Conservation (phyloP, 2,329 filamentous ascomycete genomes). For the Diaporthe helianthi region DNA sequence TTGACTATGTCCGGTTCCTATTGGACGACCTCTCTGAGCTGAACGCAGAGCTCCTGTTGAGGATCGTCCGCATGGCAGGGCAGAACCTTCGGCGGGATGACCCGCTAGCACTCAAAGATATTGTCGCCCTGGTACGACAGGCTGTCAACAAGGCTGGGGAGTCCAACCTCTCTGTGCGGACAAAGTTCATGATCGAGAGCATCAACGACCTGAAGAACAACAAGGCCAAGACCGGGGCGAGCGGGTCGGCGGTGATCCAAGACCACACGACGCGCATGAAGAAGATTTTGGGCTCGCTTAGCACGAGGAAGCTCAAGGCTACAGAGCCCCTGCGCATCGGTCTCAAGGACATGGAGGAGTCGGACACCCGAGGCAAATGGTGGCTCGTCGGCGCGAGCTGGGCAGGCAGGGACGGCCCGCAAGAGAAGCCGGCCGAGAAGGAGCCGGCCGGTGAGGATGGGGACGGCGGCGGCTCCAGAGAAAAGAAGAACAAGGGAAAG, state of each 20-base stretch:
- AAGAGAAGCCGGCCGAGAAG: conserved; percentile 28
- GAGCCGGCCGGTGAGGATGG: conserved; percentile 26
- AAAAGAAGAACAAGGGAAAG: conserved; percentile 47
- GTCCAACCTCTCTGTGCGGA: conserved; percentile 79
- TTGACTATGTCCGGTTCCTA: conserved; percentile 87
- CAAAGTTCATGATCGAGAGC: conserved; percentile 96
- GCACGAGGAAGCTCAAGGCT: conserved; percentile 69
- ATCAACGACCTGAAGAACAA: conserved; percentile 96
- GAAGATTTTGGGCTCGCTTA: conserved; percentile 83
- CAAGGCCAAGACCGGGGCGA: conserved; percentile 77
- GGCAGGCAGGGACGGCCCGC: conserved; percentile 51
- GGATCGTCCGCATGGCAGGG: conserved; percentile 82
- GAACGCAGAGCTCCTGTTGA: conserved; percentile 87
- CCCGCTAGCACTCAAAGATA: conserved; percentile 85
- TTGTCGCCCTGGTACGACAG: conserved; percentile 79
- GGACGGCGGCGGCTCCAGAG: conserved; percentile 39
- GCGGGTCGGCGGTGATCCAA: conserved; percentile 74
- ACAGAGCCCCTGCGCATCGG: conserved; percentile 84
- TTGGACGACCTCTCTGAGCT: conserved; percentile 78
- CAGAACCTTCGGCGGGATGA: conserved; percentile 88
- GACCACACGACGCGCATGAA: conserved; percentile 90
- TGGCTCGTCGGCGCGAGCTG: conserved; percentile 98
- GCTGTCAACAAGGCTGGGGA: conserved; percentile 73
- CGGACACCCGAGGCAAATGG: conserved; percentile 92
- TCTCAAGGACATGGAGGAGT: conserved; percentile 80